Conservation (phyloP, 768 basidiomycete species). For the Chlorophyllum brunneum region DNA sequence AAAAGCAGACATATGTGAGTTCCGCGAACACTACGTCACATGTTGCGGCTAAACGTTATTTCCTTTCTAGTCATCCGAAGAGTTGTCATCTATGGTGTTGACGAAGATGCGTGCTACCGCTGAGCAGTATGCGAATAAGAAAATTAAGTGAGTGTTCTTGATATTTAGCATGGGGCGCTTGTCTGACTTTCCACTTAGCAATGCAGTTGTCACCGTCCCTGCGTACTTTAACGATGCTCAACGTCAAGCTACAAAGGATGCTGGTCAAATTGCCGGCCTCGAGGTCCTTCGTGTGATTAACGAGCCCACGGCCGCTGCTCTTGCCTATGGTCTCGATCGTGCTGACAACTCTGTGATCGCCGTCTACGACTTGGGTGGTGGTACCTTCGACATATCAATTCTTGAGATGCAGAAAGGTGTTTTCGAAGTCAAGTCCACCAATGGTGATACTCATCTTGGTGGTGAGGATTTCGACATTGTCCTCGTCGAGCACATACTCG, state of each 20-base stretch:
- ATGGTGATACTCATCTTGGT: constrained; percentile 97
- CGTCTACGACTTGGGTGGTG: constrained; percentile 97
- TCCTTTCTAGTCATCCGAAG: constrained; percentile 66
- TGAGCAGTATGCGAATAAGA: constrained; percentile 88
- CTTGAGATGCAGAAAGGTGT: constrained; percentile 99
- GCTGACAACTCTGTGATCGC: constrained; percentile 85
- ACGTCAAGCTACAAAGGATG: constrained; percentile 97
- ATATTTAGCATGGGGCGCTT: background rate
- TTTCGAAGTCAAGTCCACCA: constrained; percentile 99
- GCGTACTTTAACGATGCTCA: constrained; percentile 99
- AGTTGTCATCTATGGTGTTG: constrained; percentile 84
- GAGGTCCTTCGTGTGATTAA: constrained; percentile 98
- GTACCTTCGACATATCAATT: constrained; percentile 99
- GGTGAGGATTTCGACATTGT: constrained; percentile 94
- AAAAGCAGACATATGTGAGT: constrained; percentile 76
- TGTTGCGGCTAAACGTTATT: constrained; percentile 11
- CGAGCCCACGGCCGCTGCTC: constrained; percentile 97
- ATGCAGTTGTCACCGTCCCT: constrained; percentile 92
- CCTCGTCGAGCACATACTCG: constrained; percentile 80
- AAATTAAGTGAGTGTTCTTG: constrained; percentile 73
- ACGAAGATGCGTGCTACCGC: constrained; percentile 96
- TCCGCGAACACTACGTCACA: background rate
- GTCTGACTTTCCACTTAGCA: constrained; percentile 36
- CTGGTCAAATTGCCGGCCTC: constrained; percentile 95
- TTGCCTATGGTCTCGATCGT: constrained; percentile 95